Percentiles rank a stretch among this genome's conserved stretches.
These are phyloP conservation scores for Trichocladium uniseriatum DNA, from an alignment of 495 filamentous ascomycete genomes.

Conservation along the genomic window DNA sequence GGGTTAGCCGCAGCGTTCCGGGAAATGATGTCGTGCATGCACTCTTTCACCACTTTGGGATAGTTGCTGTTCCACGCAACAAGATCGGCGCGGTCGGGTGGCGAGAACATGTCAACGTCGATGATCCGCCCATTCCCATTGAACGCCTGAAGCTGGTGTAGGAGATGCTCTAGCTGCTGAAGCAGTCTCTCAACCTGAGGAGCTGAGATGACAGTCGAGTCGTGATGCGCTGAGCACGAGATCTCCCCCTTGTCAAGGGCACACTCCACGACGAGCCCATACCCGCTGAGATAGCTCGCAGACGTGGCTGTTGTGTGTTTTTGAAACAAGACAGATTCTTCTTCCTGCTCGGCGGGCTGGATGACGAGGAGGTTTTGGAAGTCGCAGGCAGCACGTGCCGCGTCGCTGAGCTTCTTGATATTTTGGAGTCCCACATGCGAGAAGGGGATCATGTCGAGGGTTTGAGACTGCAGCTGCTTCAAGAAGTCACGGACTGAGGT, in stretches of 20 bases:
- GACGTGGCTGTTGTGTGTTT: constrained; percentile 10
- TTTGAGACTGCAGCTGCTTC: constrained; percentile 38
- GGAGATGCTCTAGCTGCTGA: neutral
- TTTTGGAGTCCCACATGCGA: constrained; percentile 54
- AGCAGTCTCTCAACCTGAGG: neutral
- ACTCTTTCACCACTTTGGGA: constrained; percentile 28
- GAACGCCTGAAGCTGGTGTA: constrained; percentile 14
- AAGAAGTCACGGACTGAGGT: constrained; percentile 26
- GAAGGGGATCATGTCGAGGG: constrained; percentile 42
- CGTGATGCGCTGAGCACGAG: neutral
- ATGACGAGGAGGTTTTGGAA: constrained; percentile 52
- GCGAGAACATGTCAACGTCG: constrained; percentile 14
- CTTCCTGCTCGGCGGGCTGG: constrained; percentile 14
- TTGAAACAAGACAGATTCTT: neutral
- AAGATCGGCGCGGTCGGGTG: constrained; percentile 7
- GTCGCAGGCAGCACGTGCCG: constrained; percentile 48
- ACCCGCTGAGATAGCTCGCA: constrained; percentile 9
- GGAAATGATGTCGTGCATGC: constrained; percentile 45
- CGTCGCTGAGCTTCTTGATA: constrained; percentile 44
- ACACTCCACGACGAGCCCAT: neutral
- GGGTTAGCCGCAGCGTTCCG: constrained; percentile 21
- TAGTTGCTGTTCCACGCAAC: constrained; percentile 18
- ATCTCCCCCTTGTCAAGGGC: neutral
- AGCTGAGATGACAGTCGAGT: neutral
- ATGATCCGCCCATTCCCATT: constrained; percentile 1